These are phyloP conservation scores for Colletotrichum cereale DNA, from an alignment of 2,329 filamentous ascomycete genomes.

Conservation along the genomic window DNA sequence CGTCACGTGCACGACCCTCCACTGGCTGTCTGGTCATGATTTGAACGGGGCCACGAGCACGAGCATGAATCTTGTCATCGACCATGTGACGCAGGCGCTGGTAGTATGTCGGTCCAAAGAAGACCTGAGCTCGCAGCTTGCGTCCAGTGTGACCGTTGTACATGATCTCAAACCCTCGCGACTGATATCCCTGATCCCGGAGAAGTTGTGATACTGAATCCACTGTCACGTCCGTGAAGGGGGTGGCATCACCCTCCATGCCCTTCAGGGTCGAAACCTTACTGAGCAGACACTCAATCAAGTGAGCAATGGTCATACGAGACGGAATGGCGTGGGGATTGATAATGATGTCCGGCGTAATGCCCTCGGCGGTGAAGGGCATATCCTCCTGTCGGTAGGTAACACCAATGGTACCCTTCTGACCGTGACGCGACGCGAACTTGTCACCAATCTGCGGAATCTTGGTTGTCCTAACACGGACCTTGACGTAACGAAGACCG, in stretches of 20 bases:
- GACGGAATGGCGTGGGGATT: conserved; percentile 99
- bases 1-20: conserved; percentile 97
- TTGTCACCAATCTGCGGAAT: conserved; percentile 99
- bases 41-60: conserved; percentile 94
- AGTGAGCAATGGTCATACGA: conserved; percentile 99
- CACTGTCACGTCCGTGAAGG: conserved; percentile 97
- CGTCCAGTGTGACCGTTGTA: conserved; percentile 98
- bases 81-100: conserved; percentile 99
- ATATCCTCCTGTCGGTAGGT: conserved; percentile 98
- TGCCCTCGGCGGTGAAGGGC: conserved; percentile 94
- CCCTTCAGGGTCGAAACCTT: conserved; percentile 96
- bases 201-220: conserved; percentile 91
- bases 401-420: conserved; percentile 99
- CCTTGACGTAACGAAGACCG: conserved; percentile 95
- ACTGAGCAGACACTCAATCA: conserved; percentile 97
- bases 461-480: conserved; percentile 97
- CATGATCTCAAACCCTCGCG: conserved; percentile 97
- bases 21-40: conserved; percentile 98
- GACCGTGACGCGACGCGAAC: conserved; percentile 98
- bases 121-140: conserved; percentile 94
- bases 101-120: conserved; percentile 98
- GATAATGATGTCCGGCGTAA: conserved; percentile 96
- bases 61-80: conserved; percentile 99
- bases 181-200: conserved; percentile 92
- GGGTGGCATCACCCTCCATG: conserved; percentile 96